Evolutionary conservation across 306 rosid species (phyloP), one percentile per base, ranked within the genome.

Genomic region (Cucumis cinereus): DNA sequence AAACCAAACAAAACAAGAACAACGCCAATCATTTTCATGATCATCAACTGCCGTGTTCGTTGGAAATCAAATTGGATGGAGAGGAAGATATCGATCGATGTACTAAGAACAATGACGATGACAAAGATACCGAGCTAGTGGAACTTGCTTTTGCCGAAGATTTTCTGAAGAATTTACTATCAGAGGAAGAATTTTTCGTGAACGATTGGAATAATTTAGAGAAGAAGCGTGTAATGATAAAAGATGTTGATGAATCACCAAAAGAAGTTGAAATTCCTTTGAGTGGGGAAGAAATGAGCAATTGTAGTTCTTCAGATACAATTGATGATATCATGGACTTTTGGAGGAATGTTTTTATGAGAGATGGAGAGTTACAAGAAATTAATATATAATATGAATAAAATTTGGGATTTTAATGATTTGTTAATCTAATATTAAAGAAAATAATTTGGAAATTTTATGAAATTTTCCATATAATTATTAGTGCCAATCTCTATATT

Each of bases 151-250:
- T 84, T 2, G 35, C 79, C 0, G 81, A 77, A 33, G 76, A 76
- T 59, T 63, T 82, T 40, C 76, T 81, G 5, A 87, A 84, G 17
- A 60, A 70, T 43, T 93, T 93, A 38, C 87, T 93, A 96, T 82
- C 83, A 0, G 92, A 93, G 74, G 93, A 93, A 81, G 93, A 86
- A 1, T 50, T 84, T 66, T 86, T 86, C 0, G 75, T 82, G 5
- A 82, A 81, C 60, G 75, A 78, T 58, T 80, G 84, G 22, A 43
- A 64, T 58, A 43, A 64, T 58, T 10, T 35, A 10, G 77, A 7
- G 13, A 73, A 62, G 41, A 82, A 78, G 6, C 68, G 63, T 53
- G 73, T 7, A 5, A 45, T 23, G 30, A 16, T 74, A 50, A 82
- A 55, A 49, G 62, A 20, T 7, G 74, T 15, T 61, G 24, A 23